Percentiles rank a stretch among this genome's conserved stretches.
Evolutionary conservation across 225 moss, liverwort and hornwort species (phyloP).

Genomic region (Polytrichum formosum): DNA sequence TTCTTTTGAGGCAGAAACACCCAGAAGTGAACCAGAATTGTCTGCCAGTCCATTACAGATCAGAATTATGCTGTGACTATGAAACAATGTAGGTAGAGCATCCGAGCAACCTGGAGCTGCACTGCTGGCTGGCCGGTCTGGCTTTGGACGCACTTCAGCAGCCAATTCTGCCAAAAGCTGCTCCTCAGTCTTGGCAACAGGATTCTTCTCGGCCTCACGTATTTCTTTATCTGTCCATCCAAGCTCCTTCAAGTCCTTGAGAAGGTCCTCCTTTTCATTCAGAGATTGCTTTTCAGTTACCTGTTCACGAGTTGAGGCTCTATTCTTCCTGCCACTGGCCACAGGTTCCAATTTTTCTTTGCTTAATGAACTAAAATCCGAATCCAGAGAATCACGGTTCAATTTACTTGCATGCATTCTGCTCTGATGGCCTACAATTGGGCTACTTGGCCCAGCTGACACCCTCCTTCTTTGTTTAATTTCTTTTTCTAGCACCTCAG

Average conservation of each 20-base stretch:
- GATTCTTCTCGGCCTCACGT: conserved; percentile 61
- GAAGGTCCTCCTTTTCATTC: conserved; percentile 61
- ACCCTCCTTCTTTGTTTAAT: conserved; percentile 60
- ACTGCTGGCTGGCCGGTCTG: conserved; percentile 33
- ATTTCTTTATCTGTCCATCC: conserved; percentile 98
- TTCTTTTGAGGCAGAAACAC: background rate
- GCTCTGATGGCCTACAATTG: conserved; percentile 18
- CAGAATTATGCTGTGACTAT: background rate
- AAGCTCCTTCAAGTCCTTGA: conserved; percentile 74
- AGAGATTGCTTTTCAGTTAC: conserved; percentile 37
- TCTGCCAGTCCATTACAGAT: background rate
- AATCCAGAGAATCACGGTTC: conserved; percentile 30
- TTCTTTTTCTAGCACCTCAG: conserved; percentile 77
- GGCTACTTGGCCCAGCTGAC: conserved; percentile 42
- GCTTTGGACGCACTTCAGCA: conserved; percentile 58
- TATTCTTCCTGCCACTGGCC: conserved; percentile 39
- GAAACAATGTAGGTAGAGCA: conserved; percentile 2
- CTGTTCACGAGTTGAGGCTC: conserved; percentile 35
- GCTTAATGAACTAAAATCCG: conserved; percentile 6
- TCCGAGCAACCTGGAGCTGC: conserved; percentile 42
- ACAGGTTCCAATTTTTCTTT: conserved; percentile 30
- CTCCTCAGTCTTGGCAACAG: conserved; percentile 64
- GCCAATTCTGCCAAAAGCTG: conserved; percentile 75
- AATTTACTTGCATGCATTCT: conserved; percentile 28
- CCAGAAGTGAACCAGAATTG: background rate